These are phyloP conservation scores for Aureobasidium sp. DNA, from an alignment of 2,329 filamentous ascomycete genomes.

Conservation along the genomic window DNA sequence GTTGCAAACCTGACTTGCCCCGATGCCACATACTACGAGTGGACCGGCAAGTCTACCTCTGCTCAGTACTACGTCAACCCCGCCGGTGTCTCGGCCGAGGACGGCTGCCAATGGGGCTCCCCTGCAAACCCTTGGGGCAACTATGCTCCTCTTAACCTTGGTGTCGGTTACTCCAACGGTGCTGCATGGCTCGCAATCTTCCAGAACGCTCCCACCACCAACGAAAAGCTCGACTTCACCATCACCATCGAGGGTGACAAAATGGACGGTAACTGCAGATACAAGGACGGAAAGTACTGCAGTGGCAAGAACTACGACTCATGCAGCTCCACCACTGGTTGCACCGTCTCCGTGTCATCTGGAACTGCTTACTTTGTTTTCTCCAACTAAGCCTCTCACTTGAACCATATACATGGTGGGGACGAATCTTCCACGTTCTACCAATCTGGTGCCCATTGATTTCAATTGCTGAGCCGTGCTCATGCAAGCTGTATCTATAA, in stretches of 20 bases:
- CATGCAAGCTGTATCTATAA: conserved; percentile 5
- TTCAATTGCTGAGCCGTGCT: neutral
- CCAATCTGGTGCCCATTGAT: neutral
- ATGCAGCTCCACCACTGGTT: conserved; percentile 51
- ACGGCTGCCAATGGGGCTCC: conserved; percentile 70
- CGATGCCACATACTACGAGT: conserved; percentile 66
- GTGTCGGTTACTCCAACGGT: conserved; percentile 63
- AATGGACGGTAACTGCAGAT: conserved; percentile 53
- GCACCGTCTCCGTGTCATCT: conserved; percentile 54
- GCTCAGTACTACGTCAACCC: conserved; percentile 98
- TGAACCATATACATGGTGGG: neutral
- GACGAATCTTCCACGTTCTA: neutral
- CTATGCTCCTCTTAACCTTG: conserved; percentile 79
- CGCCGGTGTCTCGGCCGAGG: conserved; percentile 52
- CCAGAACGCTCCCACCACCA: conserved; percentile 69
- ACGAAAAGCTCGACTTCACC: conserved; percentile 63
- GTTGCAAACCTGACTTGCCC: conserved; percentile 65
- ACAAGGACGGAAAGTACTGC: conserved; percentile 55
- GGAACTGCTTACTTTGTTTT: conserved; percentile 43
- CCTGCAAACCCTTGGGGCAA: conserved; percentile 58
- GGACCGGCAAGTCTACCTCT: conserved; percentile 65
- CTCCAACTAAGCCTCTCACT: conserved; percentile 17
- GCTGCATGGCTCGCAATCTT: conserved; percentile 75
- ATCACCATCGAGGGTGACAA: conserved; percentile 65
- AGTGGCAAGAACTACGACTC: conserved; percentile 36